Base-by-base conservation (phyloP, 495 filamentous ascomycete genomes). In the Neurospora sp. region DNA sequence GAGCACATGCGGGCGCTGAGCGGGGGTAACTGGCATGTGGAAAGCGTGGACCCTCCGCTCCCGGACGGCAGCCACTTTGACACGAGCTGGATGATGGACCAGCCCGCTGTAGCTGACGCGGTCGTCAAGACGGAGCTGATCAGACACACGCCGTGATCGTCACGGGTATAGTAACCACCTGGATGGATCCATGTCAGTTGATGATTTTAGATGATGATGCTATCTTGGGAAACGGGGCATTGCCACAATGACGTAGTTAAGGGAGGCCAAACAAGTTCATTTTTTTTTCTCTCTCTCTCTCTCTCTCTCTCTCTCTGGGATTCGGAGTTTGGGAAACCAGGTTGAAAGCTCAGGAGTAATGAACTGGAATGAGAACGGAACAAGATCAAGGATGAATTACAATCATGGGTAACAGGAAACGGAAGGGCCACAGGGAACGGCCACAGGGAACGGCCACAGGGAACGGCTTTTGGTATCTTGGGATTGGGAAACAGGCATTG, bases 51-150 rank as follows among this genome's bases (percentile, higher is more conserved):
- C 54, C 54, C 54, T 66, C 54, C 54, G 54, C 54, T 66, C 34
- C 40, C 73, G n/a, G 79, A 80, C 4, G 48, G 54, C 15, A 71
- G 71, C 24, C 76, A 79, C 37, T 78, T 79, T 37, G 79, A 79
- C 36, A 73, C 66, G 43, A 76, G 70, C 69, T 80, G 79, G 79
- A 66, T 66, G 28, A 66, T 28, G 54, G 54, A 66, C 28, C 54
- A 66, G 15, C 54, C 54, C 24, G 15, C 28, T 17, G 54, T 36
- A 17, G 54, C 54, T 36, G 54, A 66, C 2, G 28, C 54, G 15
- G 24, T 66, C 24, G 54, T 66, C 13, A 66, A 66, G 54, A 36
- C 54, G 54, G 54, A 66, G 54, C 54, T 66, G 28, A 28, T 34
- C 54, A 36, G 54, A 28, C 54, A 66, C 15, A 66, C 54, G 28